Evolutionary conservation across 2,329 filamentous ascomycete genomes (phyloP), one percentile per base, ranked within the genome.

Genomic region (Hypoxylon sp.): DNA sequence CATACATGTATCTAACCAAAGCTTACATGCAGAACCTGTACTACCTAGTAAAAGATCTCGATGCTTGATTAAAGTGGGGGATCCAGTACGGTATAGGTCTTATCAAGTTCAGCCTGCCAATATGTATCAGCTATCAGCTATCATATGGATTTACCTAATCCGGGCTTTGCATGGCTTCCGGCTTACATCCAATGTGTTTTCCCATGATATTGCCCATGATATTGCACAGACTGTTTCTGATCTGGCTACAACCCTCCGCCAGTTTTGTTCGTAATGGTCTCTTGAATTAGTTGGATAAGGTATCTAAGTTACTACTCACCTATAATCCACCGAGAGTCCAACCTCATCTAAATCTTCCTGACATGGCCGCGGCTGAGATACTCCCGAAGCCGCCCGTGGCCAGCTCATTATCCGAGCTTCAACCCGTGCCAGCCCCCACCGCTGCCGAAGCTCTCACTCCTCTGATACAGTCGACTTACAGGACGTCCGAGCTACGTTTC

Each of bases 401-500:
- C 28, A 36, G 32, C 6, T 41, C 34, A 36, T 10, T 48, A 6
- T 34, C 56, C 14, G 38, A 30, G n/a, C 55, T n/a, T 30, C 57
- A 41, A 1, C 43, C 58, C 17, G 6, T 50, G 60, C 62, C 56
- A 7, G 46, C 63, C 13, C 63, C 65, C 2, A 59, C 65, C 34
- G 70, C 61, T 21, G 68, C 65, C 30, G 68, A 71, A 52, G 68
- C 68, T 48, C 64, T 72, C 34, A 65, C 70, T 9, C 61, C 70
- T 52, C 32, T 72, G 1, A 71, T 72, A 45, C 60, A 62, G 19
- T 74, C 72, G 19, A 76, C 78, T 70, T 78, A 72, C 76, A 80
- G 19, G 69, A 75, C 67, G 32, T 78, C 73, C 74, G 80, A 50
- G 75, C 74, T 63, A 71, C 63, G 60, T 14, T 76, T 76, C 74